These are phyloP conservation scores for Solidago caesia DNA, from an alignment of 129 eudicot genomes.

Conservation along the genomic window DNA sequence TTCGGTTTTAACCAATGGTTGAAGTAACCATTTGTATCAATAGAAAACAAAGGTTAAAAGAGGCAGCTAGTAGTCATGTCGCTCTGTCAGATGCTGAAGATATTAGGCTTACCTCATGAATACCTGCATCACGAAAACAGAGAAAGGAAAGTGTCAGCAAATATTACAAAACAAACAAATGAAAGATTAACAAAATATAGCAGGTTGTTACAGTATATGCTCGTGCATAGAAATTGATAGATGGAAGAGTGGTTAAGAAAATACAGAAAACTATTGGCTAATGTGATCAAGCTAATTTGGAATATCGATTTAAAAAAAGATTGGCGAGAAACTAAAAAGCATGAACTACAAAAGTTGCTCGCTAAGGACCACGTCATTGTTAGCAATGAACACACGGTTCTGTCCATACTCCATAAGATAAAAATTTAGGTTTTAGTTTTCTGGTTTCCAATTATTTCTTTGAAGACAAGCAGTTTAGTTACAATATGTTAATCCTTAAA, in stretches of 20 bases:
- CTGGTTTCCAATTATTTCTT: too few species aligned
- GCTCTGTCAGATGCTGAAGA: slow-evolving; percentile 9
- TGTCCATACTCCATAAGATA: too few species aligned
- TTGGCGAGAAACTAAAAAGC: too few species aligned
- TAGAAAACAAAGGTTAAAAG: background rate
- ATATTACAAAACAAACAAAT: background rate
- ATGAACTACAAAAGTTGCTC: too few species aligned
- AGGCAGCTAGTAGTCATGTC: slow-evolving; percentile 8
- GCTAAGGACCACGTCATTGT: too few species aligned
- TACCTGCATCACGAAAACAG: slow-evolving; percentile 13
- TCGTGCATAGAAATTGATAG: background rate
- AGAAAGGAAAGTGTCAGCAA: slow-evolving; percentile 2
- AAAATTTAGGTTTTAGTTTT: too few species aligned
- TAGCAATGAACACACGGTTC: too few species aligned
- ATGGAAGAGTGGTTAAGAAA: background rate
- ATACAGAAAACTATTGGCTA: background rate
- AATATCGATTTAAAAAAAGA: background rate
- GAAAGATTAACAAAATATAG: background rate
- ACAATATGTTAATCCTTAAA: too few species aligned
- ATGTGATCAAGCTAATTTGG: background rate
- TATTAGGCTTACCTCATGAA: slow-evolving; percentile 9
- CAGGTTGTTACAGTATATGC: background rate
- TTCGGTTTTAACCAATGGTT: background rate
- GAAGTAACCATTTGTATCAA: too few species aligned
- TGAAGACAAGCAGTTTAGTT: too few species aligned